These are phyloP conservation scores for Hondaea fermentalgiana DNA, from an alignment of 108 stramenopile genomes.

Conservation along the genomic window DNA sequence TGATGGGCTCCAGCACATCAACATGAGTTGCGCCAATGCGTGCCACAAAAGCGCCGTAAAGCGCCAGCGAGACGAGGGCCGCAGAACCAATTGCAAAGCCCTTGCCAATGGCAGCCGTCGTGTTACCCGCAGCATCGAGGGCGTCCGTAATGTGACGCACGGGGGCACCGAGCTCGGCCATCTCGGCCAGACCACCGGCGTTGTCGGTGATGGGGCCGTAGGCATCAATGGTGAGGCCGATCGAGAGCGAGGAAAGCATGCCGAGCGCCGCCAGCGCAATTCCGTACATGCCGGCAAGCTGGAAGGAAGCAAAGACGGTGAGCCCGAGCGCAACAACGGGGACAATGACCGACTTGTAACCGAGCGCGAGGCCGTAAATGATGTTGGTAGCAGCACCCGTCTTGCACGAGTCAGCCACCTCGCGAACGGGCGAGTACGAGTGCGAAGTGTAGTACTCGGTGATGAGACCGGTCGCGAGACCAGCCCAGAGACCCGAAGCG, in stretches of 20 bases:
- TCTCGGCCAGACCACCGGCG: slow-evolving; percentile 98
- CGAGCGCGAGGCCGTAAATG: slow-evolving; percentile 95
- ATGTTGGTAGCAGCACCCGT: slow-evolving; percentile 96
- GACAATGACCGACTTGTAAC: slow-evolving; percentile 93
- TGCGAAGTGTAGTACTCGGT: slow-evolving; percentile 98
- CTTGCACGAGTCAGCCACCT: slow-evolving; percentile 84
- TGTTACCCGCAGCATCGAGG: slow-evolving; percentile 96
- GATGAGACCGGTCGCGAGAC: slow-evolving; percentile 86
- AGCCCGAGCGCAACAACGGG: slow-evolving; percentile 85
- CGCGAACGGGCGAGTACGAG: slow-evolving; percentile 81
- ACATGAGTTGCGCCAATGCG: slow-evolving; percentile 70
- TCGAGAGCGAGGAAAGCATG: slow-evolving; percentile 94
- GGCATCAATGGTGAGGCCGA: slow-evolving; percentile 95
- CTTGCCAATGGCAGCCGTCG: slow-evolving; percentile 98
- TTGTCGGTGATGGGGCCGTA: slow-evolving; percentile 98
- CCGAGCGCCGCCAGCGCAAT: slow-evolving; percentile 93
- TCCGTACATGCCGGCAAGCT: slow-evolving; percentile 85
- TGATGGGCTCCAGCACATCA: slow-evolving; percentile 70
- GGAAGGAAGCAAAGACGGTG: slow-evolving; percentile 81
- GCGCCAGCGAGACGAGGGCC: slow-evolving; percentile 90
- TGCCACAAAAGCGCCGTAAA: slow-evolving; percentile 91
- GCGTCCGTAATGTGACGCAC: slow-evolving; percentile 97
- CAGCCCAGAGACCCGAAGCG: slow-evolving; percentile 79
- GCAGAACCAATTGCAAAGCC: slow-evolving; percentile 98
- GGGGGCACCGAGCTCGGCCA: slow-evolving; percentile 82